Base-by-base conservation (phyloP, 2,329 filamentous ascomycete genomes). In the Stagonosporopsis rhizophila region DNA sequence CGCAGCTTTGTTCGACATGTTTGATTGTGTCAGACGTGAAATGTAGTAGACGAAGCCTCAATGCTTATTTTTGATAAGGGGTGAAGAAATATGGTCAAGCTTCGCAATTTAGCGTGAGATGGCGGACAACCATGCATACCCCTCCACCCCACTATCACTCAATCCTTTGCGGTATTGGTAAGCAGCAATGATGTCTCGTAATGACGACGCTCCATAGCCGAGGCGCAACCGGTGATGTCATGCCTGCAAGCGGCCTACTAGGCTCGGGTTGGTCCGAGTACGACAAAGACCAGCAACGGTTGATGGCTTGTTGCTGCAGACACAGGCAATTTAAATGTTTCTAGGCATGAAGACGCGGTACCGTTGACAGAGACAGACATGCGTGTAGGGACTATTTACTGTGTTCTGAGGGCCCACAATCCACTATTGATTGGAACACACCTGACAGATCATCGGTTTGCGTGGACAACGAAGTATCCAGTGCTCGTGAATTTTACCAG, bases 1-100 rank as follows among this genome's bases (percentile, higher is more conserved):
- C 6, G 69, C 70, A 53, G 70, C 72, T 67, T 72, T 59, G 62
- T 74, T 75, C 9, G 64, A 68, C 69, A 71, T 72, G 25, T 20
- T 47, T 37, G 4, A 2, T 32, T 25, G 23, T 32, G 14, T n/a
- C 3, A n/a, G 14, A 15, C 14, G 14, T 3, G 30, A 4, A 15
- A 5, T 32, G 30, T 15, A 8, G 11, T 12, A 4, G 30, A n/a
- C 5, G 11, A 23, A 44, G 19, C 14, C n/a, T 42, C 25, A 22
- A 22, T 9, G 17, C 9, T 37, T 34, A 12, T 8, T 5, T 14
- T 20, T 6, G 19, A 14, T 17, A 17, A n/a, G n/a, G n/a, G n/a
- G n/a, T n/a, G n/a, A n/a, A n/a, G 3, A 19, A 20, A 2, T 19
- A 22, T 12, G 22, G n/a, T 7, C 30, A 44, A 44, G 22, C 44